A percentile compares a stretch with the other conserved stretches of the same genome.
Evolutionary conservation across 805 yeast species (phyloP).

Genomic region (Wickerhamiella musiphila): DNA sequence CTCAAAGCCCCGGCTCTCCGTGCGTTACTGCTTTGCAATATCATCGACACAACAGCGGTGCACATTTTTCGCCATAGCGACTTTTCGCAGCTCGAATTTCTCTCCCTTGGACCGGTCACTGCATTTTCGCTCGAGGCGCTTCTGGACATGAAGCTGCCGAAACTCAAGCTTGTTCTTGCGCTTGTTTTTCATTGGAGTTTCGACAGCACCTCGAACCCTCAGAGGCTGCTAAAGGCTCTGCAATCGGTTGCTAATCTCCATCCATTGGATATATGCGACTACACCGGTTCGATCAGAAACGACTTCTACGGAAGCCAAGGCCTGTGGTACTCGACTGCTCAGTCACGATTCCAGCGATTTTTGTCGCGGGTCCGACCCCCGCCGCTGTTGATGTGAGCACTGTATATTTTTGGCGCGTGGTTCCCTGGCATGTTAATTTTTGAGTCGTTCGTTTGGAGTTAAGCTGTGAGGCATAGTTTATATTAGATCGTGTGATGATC

Average conservation of each 20-base stretch:
- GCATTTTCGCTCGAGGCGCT: constrained; percentile 9
- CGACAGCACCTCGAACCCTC: constrained; percentile 3
- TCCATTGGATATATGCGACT: constrained; percentile 12
- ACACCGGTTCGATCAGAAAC: constrained; percentile 6
- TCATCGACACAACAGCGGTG: constrained; percentile 8
- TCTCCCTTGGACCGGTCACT: constrained; percentile 12
- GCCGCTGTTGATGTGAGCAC: constrained; percentile 1
- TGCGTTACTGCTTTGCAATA: constrained; percentile 10
- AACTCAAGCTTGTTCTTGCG: constrained; percentile 6
- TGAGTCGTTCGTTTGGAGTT: too few relatives aligned
- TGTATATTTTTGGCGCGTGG: neutral
- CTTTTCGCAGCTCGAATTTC: constrained; percentile 6
- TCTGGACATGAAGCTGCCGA: constrained; percentile 3
- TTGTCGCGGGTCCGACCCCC: constrained; percentile 11
- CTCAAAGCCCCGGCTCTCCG: constrained; percentile 9
- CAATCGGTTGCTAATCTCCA: constrained; percentile 10
- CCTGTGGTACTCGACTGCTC: constrained; percentile 12
- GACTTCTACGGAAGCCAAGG: constrained; percentile 13
- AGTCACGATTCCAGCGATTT: constrained; percentile 7
- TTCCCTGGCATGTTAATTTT: too few relatives aligned
- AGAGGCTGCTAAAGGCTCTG: constrained; percentile 10
- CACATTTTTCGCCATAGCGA: constrained; percentile 2
- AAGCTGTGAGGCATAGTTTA: too few relatives aligned
- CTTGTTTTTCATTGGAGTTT: constrained; percentile 7
- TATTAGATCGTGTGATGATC: too few relatives aligned